These are phyloP conservation scores for Medicago ruthenica DNA, from an alignment of 306 rosid genomes.

Conservation along the genomic window DNA sequence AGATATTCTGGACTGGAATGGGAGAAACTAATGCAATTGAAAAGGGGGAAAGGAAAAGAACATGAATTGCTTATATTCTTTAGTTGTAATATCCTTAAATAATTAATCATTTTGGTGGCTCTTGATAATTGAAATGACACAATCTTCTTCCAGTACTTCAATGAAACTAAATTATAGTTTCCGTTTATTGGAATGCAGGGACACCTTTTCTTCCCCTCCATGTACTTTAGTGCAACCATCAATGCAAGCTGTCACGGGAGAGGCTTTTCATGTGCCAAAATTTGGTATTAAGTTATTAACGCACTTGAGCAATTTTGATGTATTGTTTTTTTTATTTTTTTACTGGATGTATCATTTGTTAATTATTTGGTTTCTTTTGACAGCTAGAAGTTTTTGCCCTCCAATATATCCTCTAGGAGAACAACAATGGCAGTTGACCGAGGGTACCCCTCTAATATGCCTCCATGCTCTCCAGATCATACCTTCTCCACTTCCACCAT, in stretches of 20 bases:
- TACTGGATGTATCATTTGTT: constrained; percentile 23
- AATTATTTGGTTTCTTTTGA: constrained; percentile 46
- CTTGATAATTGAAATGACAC: constrained; percentile 21
- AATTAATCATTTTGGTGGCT: constrained; percentile 22
- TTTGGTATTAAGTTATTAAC: constrained; percentile 65
- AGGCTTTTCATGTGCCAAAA: constrained; percentile 63
- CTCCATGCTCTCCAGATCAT: constrained; percentile 82
- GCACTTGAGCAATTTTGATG: constrained; percentile 15
- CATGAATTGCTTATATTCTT: constrained; percentile 25
- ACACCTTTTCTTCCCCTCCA: constrained; percentile 80
- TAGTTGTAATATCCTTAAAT: constrained; percentile 23
- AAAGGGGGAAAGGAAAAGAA: constrained; percentile 23
- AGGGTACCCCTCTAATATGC: constrained; percentile 73
- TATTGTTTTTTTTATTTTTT: not conserved
- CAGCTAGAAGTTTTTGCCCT: constrained; percentile 85
- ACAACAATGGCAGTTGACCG: constrained; percentile 70
- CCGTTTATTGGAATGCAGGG: constrained; percentile 65
- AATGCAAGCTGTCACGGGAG: constrained; percentile 61
- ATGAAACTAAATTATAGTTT: constrained; percentile 40
- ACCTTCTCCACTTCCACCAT: constrained; percentile 92
- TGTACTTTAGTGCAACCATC: constrained; percentile 94
- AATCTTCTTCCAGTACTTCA: constrained; percentile 9
- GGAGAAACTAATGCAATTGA: constrained; percentile 39
- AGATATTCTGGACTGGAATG: constrained; percentile 31
- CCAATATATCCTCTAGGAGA: constrained; percentile 89